phyloP scores from a whole-genome alignment of 495 filamentous ascomycete genomes.

The Penicillium paradoxum region DNA sequence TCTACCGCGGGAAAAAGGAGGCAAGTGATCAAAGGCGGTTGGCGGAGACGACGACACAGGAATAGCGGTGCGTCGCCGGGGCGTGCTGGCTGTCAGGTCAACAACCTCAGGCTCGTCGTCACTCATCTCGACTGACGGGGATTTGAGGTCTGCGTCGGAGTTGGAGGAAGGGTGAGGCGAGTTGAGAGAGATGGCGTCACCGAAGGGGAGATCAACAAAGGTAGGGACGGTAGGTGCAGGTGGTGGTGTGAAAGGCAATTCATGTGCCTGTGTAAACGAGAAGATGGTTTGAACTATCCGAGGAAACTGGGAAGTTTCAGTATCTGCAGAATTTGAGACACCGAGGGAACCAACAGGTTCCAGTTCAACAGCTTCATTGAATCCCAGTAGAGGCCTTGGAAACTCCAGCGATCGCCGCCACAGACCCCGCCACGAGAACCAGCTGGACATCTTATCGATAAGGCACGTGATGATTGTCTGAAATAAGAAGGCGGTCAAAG shows the following conservation, averaged over 20 bases:
- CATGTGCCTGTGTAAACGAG: neutral
- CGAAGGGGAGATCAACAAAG: neutral
- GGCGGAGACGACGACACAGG: neutral
- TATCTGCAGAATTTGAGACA: too few species aligned
- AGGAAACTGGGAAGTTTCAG: too few species aligned
- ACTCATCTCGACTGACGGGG: neutral
- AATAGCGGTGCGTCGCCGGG: neutral
- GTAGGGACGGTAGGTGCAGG: neutral
- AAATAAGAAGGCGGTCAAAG: neutral
- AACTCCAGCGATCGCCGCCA: too few species aligned
- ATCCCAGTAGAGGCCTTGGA: neutral
- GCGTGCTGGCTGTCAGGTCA: neutral
- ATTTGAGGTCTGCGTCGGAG: neutral
- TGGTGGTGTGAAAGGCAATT: neutral
- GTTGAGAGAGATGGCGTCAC: neutral
- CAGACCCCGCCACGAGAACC: neutral
- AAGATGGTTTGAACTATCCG: too few species aligned
- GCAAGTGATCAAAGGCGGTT: too few species aligned
- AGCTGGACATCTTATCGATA: slow-evolving; percentile 13
- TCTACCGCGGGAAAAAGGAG: neutral
- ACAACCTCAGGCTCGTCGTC: neutral
- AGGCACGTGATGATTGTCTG: neutral
- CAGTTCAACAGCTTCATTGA: too few species aligned
- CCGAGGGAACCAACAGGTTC: too few species aligned
- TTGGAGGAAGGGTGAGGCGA: neutral